Evolutionary conservation across 345 rosid genomes (phyloP).

Genomic region (Citrus reticulata): DNA sequence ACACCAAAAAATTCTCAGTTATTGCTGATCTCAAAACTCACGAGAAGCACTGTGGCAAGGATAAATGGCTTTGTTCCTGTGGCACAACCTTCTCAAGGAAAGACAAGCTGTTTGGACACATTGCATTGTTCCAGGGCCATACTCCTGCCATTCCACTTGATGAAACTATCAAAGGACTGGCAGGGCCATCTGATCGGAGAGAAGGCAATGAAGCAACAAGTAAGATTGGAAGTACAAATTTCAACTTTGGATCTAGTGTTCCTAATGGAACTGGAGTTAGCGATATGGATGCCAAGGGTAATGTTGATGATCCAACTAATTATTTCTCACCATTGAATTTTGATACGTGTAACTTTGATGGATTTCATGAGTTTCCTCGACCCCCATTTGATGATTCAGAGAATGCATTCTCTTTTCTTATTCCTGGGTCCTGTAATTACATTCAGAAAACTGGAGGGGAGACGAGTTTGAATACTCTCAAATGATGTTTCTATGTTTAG

Average conservation of each 20-base stretch:
- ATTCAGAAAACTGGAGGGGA: conserved; percentile 50
- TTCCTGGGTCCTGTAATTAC: conserved; percentile 67
- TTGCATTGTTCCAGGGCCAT: conserved; percentile 94
- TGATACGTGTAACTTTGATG: conserved; percentile 71
- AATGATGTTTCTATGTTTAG: conserved; percentile 12
- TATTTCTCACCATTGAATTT: conserved; percentile 70
- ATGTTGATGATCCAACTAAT: conserved; percentile 46
- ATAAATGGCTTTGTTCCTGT: conserved; percentile 97
- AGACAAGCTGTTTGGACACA: conserved; percentile 96
- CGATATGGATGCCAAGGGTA: conserved; percentile 48
- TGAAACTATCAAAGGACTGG: conserved; percentile 44
- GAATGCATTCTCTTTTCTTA: conserved; percentile 60
- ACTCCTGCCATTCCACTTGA: conserved; percentile 89
- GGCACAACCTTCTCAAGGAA: conserved; percentile 97
- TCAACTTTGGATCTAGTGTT: conserved; percentile 33
- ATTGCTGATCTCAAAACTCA: conserved; percentile 96
- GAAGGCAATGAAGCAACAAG: conserved; percentile 35
- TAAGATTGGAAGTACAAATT: conserved; percentile 33
- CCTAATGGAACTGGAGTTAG: conserved; percentile 26
- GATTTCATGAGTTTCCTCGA: conserved; percentile 80
- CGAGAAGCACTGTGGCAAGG: conserved; percentile 97
- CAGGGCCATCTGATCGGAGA: conserved; percentile 35
- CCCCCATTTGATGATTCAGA: conserved; percentile 80
- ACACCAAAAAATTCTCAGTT: conserved; percentile 91
- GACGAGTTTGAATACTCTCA: conserved; percentile 32